A percentile compares a stretch with the other conserved stretches of the same genome.
Conservation (phyloP, 2,329 filamentous ascomycete species). For the Talaromyces pinophilus region DNA sequence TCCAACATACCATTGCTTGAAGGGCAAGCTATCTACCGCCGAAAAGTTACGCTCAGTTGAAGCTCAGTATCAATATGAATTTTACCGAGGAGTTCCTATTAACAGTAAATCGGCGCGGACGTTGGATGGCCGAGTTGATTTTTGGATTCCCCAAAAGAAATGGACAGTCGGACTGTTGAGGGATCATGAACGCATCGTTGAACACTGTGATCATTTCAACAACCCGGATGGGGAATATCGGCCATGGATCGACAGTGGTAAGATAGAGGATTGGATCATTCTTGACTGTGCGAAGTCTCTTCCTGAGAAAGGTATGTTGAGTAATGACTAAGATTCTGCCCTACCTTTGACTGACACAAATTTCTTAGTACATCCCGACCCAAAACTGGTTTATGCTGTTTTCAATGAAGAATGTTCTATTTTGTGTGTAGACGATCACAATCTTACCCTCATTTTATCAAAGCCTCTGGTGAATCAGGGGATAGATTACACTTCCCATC, state of each 20-base stretch:
- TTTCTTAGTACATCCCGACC: not conserved
- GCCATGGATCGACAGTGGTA: not conserved
- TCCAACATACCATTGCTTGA: not conserved
- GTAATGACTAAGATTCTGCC: not conserved
- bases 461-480: not conserved
- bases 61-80: not conserved
- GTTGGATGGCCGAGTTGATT: not conserved
- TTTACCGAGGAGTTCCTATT: not conserved
- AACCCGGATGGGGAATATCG: not conserved
- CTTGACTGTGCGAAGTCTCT: not conserved
- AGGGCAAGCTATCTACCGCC: not conserved
- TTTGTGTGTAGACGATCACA: not conserved
- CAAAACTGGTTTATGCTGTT: not conserved
- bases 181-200: not conserved
- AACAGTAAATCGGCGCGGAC: not conserved
- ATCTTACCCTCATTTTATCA: not conserved
- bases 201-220: not conserved
- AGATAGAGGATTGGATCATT: not conserved
- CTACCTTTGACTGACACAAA: not conserved
- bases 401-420: not conserved
- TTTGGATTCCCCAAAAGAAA: not conserved
- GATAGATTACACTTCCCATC: not conserved
- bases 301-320: not conserved
- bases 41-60: not conserved
- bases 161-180: not conserved